These are phyloP conservation scores for Elaeis guineensis DNA, from an alignment of 176 grass and related monocot species.

Conservation along the genomic window DNA sequence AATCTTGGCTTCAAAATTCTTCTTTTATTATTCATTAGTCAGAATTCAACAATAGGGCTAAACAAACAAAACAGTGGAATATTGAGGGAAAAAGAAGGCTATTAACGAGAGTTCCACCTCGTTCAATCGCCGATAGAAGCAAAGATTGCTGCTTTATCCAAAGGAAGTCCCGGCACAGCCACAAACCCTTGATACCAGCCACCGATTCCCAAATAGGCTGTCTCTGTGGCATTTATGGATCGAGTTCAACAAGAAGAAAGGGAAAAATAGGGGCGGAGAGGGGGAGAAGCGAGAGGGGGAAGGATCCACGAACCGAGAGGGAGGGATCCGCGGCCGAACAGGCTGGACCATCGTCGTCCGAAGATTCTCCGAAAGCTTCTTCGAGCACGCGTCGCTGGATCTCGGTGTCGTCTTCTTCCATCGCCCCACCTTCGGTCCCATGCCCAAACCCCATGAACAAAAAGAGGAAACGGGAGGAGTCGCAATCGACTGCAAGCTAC, in stretches of 20 bases:
- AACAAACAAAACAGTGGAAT: not conserved
- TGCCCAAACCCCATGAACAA: too few relatives aligned
- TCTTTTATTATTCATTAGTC: too few relatives aligned
- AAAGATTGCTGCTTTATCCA: slow-evolving; percentile 26
- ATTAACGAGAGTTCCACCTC: slow-evolving; percentile 17
- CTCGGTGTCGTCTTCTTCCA: slow-evolving; percentile 12
- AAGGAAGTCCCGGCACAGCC: slow-evolving; percentile 50
- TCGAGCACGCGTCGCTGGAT: slow-evolving; percentile 8
- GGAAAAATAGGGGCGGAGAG: not conserved
- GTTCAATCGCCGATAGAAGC: slow-evolving; percentile 34
- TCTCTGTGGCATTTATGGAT: not conserved
- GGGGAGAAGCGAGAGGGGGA: not conserved
- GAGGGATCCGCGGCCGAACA: not conserved
- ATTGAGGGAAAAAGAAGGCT: not conserved
- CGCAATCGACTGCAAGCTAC: too few relatives aligned
- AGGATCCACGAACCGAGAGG: not conserved
- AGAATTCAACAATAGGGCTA: not conserved
- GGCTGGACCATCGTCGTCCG: slow-evolving; percentile 21
- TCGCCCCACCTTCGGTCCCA: not conserved
- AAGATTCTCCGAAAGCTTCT: slow-evolving; percentile 54
- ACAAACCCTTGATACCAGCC: slow-evolving; percentile 33
- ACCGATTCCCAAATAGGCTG: slow-evolving; percentile 34
- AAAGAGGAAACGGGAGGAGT: too few relatives aligned
- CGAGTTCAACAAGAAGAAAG: not conserved
- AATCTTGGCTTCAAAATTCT: not conserved